Percentiles rank a stretch among this genome's conserved stretches.
Evolutionary conservation across 2,329 filamentous ascomycete genomes (phyloP).

Genomic region (Pseudopithomyces chartarum): DNA sequence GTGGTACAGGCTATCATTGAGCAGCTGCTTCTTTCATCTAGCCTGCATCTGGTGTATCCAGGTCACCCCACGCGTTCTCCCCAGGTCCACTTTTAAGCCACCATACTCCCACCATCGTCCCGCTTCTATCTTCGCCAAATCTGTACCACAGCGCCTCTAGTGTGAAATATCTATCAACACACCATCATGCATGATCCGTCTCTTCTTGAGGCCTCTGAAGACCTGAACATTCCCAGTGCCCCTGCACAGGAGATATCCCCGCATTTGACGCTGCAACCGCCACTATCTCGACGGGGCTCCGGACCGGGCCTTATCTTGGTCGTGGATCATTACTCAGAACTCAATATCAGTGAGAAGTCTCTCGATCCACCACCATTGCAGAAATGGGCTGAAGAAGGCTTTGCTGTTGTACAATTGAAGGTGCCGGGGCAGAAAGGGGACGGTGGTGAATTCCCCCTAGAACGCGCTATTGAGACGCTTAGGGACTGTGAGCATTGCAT

Average conservation of each 20-base stretch:
- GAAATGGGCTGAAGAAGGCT: conserved; percentile 77
- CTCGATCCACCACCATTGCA: conserved; percentile 60
- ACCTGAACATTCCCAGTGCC: conserved; percentile 17
- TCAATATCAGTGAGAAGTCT: conserved; percentile 41
- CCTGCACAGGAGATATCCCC: conserved; percentile 27
- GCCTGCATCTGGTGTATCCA: not conserved
- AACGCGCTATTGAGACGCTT: conserved; percentile 30
- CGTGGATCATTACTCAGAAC: conserved; percentile 40
- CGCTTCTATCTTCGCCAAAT: not conserved
- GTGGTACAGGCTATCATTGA: not conserved
- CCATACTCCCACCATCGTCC: not conserved
- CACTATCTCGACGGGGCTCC: conserved; percentile 54
- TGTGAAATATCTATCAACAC: not conserved
- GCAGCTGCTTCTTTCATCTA: not conserved
- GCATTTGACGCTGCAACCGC: conserved; percentile 47
- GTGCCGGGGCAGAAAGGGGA: conserved; percentile 38
- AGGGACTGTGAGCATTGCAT: conserved; percentile 30
- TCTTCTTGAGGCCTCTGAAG: not conserved
- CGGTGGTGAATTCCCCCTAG: conserved; percentile 38
- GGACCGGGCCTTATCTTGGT: conserved; percentile 57
- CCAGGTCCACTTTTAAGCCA: not conserved
- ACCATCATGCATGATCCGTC: not conserved
- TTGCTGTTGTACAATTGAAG: conserved; percentile 62
- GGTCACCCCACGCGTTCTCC: not conserved
- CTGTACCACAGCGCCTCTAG: too few relatives aligned